These are phyloP conservation scores for Entonaema liquescens DNA, from an alignment of 495 filamentous ascomycete genomes.

Conservation along the genomic window DNA sequence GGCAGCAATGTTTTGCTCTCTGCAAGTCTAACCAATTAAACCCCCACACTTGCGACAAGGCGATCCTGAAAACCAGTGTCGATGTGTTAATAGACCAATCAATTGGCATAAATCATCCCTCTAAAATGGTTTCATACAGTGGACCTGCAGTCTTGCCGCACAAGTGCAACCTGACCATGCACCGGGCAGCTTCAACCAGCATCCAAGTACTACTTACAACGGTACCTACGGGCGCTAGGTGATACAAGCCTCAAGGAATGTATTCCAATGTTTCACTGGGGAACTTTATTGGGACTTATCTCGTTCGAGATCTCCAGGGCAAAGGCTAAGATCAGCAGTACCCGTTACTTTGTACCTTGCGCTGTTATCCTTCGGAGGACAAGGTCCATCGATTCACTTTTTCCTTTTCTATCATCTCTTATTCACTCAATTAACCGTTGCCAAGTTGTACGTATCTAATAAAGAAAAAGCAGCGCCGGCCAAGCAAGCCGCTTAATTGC, in stretches of 20 bases:
- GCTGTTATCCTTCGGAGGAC: constrained; percentile 10
- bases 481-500: neutral
- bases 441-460: constrained; percentile 14
- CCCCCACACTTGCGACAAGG: constrained; percentile 17
- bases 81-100: constrained; percentile 17
- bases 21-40: neutral
- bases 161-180: constrained; percentile 12
- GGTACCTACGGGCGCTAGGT: neutral
- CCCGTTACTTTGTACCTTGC: too few relatives aligned
- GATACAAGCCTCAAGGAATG: neutral
- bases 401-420: neutral
- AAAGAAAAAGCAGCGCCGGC: neutral
- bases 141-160: constrained; percentile 34
- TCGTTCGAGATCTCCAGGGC: constrained; percentile 32
- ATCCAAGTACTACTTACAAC: neutral
- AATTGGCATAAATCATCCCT: neutral
- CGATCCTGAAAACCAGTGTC: constrained; percentile 10
- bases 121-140: constrained; percentile 9
- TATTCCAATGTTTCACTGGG: constrained; percentile 23
- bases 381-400: constrained; percentile 16
- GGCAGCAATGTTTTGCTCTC: neutral
- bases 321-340: constrained; percentile 14
- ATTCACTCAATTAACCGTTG: constrained; percentile 3
- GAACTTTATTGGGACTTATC: neutral
- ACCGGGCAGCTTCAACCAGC: constrained; percentile 3